Evolutionary conservation across 257 asterid genomes (phyloP), one percentile per base, ranked within the genome.

Genomic region (Solanum chiquidenum): DNA sequence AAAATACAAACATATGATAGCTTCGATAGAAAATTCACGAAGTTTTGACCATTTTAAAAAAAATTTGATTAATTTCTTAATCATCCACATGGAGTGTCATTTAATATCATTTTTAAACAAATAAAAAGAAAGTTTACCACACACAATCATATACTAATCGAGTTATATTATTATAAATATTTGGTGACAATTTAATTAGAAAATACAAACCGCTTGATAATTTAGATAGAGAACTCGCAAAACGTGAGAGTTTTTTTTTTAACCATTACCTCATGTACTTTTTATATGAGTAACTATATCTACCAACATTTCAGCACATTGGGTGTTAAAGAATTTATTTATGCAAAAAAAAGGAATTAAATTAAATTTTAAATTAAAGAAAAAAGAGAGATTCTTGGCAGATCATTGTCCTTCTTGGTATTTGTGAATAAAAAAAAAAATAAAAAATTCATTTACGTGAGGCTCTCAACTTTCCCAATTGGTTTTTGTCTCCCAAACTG

Each of bases 391-490:
- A 87, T 89, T 86, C 89, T 91, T 64, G 75, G 89, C 88, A 93
- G 91, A 89, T 92, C 89, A 89, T 89, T 93, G 94, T 90, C 90
- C 88, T 88, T 90, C 60, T 88, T 73, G 44, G 46, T 89, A 87
- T 85, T 89, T 35, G 86, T 89, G 76, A 73, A 35, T 74, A 10
- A 74, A 21, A 84, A 38, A 86, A 62, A 84, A 38, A 86, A 62
- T 86, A 83, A 12, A 2, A 27, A 12, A 27, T 68, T n/a, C 31
- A 83, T 83, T 60, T 58, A 79, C 72, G 71, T 52, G 83, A 49
- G 79, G 84, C 55, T 38, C 68, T 83, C 86, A 85, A 86, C 62
- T 86, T 42, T 16, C 25, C 52, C 68, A 83, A 44, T 76, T 40
- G 74, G 87, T 86, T 88, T 3, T 77, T 86, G 42, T 87, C 82